A percentile compares a stretch with the other conserved stretches of the same genome.
phyloP scores from a whole-genome alignment of 2,329 filamentous ascomycete species.

The Coniella lustricola region DNA sequence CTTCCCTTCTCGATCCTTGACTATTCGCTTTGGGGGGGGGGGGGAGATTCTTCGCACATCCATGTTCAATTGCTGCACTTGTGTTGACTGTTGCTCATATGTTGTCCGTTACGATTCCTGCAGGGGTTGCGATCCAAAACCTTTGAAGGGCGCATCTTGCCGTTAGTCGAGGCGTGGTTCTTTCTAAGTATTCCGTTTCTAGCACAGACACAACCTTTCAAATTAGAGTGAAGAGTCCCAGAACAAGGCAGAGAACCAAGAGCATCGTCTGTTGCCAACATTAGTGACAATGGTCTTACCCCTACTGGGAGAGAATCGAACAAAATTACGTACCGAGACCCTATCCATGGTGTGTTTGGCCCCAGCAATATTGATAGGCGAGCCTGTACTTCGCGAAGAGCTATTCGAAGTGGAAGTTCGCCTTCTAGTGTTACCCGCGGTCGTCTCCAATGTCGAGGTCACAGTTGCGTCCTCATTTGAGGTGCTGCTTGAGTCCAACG shows the following conservation, averaged over 20 bases:
- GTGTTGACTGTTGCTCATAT: too few relatives aligned
- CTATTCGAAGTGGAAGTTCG: neutral
- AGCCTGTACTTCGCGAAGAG: neutral
- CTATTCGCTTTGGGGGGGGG: neutral
- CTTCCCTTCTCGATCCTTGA: neutral
- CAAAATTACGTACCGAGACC: constrained; percentile 6
- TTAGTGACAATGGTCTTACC: neutral
- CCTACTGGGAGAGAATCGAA: neutral
- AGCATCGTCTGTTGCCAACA: constrained; percentile 1
- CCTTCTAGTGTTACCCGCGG: neutral
- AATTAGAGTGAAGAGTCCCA: neutral
- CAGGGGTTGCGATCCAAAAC: too few relatives aligned
- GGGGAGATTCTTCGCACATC: too few relatives aligned
- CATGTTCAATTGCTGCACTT: too few relatives aligned
- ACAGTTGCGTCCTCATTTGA: neutral
- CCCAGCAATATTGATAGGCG: neutral
- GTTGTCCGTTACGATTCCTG: too few relatives aligned
- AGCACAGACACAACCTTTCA: neutral
- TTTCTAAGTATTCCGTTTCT: too few relatives aligned
- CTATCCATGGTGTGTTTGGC: neutral
- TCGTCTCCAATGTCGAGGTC: neutral
- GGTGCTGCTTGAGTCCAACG: too few relatives aligned
- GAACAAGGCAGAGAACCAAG: constrained; percentile 6
- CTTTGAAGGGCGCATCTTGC: too few relatives aligned
- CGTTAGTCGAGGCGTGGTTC: too few relatives aligned